Conservation (phyloP, 2,329 filamentous ascomycete genomes). For the Amauroascus niger region DNA sequence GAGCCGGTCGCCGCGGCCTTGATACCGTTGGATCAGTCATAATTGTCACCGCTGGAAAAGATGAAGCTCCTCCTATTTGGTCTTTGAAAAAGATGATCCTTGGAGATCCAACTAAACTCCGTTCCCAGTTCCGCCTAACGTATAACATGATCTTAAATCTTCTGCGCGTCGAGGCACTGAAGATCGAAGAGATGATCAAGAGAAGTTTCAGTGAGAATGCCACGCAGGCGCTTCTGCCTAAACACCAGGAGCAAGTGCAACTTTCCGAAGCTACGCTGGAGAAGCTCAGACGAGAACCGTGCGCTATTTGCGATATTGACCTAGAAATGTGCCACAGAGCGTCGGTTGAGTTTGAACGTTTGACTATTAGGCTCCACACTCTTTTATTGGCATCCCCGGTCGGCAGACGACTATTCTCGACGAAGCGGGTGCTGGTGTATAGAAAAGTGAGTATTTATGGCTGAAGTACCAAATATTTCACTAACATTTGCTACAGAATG, state of each 20-base stretch:
- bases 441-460: constrained; percentile 44
- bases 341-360: constrained; percentile 64
- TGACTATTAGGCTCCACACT: constrained; percentile 73
- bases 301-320: constrained; percentile 68
- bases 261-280: constrained; percentile 82
- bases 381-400: constrained; percentile 69
- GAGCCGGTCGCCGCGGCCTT: constrained; percentile 83
- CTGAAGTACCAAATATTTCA: background rate
- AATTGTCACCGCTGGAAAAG: constrained; percentile 68
- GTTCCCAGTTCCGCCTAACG: constrained; percentile 90
- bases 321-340: constrained; percentile 74
- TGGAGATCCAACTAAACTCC: constrained; percentile 85
- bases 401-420: constrained; percentile 67
- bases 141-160: constrained; percentile 99
- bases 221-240: constrained; percentile 83
- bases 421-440: constrained; percentile 71
- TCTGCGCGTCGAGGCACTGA: constrained; percentile 85
- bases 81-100: constrained; percentile 89
- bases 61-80: constrained; percentile 77
- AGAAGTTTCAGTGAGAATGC: constrained; percentile 97
- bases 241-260: constrained; percentile 91
- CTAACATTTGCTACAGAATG: constrained; percentile 46
- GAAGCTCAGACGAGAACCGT: constrained; percentile 79
- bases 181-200: constrained; percentile 99
- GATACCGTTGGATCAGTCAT: constrained; percentile 92